Base-by-base conservation (phyloP, 768 basidiomycete species). In the Boletus fagicola region DNA sequence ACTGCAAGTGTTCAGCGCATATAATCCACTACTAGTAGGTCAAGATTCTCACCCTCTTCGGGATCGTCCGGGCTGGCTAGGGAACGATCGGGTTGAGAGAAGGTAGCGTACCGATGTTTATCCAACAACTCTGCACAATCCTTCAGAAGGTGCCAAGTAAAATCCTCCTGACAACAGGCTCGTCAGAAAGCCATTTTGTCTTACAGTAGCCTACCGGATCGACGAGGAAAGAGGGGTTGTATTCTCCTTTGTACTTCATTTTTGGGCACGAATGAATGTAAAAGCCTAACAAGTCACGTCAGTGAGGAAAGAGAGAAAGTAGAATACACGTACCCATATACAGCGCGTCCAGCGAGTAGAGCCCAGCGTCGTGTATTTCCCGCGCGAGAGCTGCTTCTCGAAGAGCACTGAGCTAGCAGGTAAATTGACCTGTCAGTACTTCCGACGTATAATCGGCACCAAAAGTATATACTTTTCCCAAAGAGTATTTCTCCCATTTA, bases 181-280 rank as follows among this genome's bases (percentile, higher is more conserved):
- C 24, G 45, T 64, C 35, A 63, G 56, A 53, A 20, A 57, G 31
- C 20, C 16, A 24, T 30, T 7, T 47, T 16, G 20, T 46, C 44
- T 30, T 56, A 33, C 30, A 51, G 5, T 7, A 45, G 5, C 63
- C 79, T 63, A 94, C 91, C 9, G 95, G 94, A 72, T 98, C 95
- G 13, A 83, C 81, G 20, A 98, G 79, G 61, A 83, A 92, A 3
- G 95, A 97, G 0, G 96, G 96, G 0, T 78, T 70, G 63, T 95
- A 99, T 54, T 97, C 94, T 30, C 87, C 94, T 67, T 99, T 99
- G 74, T 99, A 98, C 54, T 80, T 80, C 97, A 98, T 98, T 73
- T 99, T 99, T 50, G 76, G 83, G 67, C 95, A 98, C 2, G 90
- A 85, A 63, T 97, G 82, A 39, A 98, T 89, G 71, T 98, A 98